Base-by-base conservation (phyloP, 495 filamentous ascomycete species). In the Penicillium bovifimosum region DNA sequence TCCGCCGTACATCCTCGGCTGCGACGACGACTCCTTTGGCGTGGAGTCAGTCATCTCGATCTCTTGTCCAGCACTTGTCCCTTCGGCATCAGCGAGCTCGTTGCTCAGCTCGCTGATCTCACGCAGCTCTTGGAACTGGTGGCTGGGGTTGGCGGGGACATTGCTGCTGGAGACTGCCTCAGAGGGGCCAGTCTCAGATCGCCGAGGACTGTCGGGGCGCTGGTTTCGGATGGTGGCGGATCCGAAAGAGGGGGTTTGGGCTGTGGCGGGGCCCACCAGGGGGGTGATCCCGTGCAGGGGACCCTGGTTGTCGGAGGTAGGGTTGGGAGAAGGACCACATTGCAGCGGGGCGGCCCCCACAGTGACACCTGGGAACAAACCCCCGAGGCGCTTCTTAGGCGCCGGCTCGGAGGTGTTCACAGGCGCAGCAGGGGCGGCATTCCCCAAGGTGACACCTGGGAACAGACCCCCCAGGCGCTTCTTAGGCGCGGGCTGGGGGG, bases 191-290 rank as follows among this genome's bases (percentile, higher is more conserved):
- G 38, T 40, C 38, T 18, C 17, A 13, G 7, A 40, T 26, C 38
- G 38, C 20, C 20, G 20, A 4, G 20, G 20, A 3, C 38, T 17
- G 20, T 11, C 10, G 4, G 2, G 16, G 1, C 20, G 38, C 20
- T 24, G 34, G 34, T 10, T 8, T n/a, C 17, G 42, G 17, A 34
- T 14, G 29, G 6, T 14, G 13, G 24, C 4, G 8, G 28, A 13
- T 42, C 42, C 29, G 11, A 5, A n/a, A 1, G 42, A 14, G 14
- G 24, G 18, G 7, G 9, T 6, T 17, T 13, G 42, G 42, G 42
- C 42, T 45, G 29, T 45, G 42, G 18, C 42, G 27, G 42, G 42
- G 42, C 42, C 29, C 17, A 17, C 42, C 42, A 45, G 42, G 29
- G 29, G 42, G 42, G 14, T 4, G 29, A n/a, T 45, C 29, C 42